Evolutionary conservation across 2,329 filamentous ascomycete genomes (phyloP).

Genomic region (Aspergillus caelatus): DNA sequence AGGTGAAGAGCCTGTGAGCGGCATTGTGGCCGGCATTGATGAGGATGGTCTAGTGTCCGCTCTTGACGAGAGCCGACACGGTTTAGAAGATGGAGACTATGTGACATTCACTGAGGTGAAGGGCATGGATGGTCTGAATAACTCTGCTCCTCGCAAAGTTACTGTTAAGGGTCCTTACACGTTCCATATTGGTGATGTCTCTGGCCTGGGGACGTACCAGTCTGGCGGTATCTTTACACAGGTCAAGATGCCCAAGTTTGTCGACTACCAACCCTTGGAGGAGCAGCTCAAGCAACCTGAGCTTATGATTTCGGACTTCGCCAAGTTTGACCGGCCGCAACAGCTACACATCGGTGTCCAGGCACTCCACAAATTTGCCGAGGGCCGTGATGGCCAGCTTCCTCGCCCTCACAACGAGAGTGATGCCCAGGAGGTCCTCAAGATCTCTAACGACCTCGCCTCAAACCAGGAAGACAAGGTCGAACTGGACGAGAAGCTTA

Average conservation of each 20-base stretch:
- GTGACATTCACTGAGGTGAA: slow-evolving; percentile 93
- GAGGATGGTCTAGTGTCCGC: slow-evolving; percentile 90
- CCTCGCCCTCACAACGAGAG: slow-evolving; percentile 82
- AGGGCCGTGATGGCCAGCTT: slow-evolving; percentile 69
- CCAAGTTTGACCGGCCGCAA: slow-evolving; percentile 93
- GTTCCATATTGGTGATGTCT: slow-evolving; percentile 94
- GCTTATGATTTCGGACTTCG: slow-evolving; percentile 89
- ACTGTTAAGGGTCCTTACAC: slow-evolving; percentile 95
- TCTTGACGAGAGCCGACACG: slow-evolving; percentile 91
- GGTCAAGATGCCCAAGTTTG: slow-evolving; percentile 96
- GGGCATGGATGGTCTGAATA: slow-evolving; percentile 88
- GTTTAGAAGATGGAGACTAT: slow-evolving; percentile 92
- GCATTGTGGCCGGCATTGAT: slow-evolving; percentile 88
- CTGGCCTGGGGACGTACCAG: slow-evolving; percentile 81
- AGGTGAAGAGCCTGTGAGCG: slow-evolving; percentile 82
- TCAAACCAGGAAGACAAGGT: slow-evolving; percentile 68
- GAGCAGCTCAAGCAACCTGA: slow-evolving; percentile 83
- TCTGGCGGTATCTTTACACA: slow-evolving; percentile 89
- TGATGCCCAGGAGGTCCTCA: slow-evolving; percentile 78
- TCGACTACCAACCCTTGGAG: slow-evolving; percentile 84
- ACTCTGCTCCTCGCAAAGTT: slow-evolving; percentile 81
- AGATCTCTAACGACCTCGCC: slow-evolving; percentile 74
- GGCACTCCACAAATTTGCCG: slow-evolving; percentile 83
- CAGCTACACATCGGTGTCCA: slow-evolving; percentile 93
- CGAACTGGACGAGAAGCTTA: slow-evolving; percentile 87